Evolutionary conservation across 768 basidiomycete species (phyloP).

Genomic region (Suillus spraguei): DNA sequence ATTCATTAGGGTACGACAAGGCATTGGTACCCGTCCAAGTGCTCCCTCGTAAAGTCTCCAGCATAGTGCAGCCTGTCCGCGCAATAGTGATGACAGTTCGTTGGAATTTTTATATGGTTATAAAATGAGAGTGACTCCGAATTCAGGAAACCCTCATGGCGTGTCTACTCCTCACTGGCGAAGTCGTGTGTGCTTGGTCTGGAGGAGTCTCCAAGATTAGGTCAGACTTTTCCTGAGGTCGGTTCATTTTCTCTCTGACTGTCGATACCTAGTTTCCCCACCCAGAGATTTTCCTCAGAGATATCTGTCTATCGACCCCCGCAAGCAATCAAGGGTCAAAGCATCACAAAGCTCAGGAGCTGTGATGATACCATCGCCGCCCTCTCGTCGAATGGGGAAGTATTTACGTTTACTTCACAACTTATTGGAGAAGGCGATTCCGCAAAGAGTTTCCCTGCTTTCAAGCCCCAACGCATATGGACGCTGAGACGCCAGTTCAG

Average conservation of each 20-base stretch:
- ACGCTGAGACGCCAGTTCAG: conserved; percentile 85
- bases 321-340: conserved; percentile 66
- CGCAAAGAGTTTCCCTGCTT: conserved; percentile 21
- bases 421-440: conserved; percentile 34
- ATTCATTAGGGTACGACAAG: conserved; percentile 70
- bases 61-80: conserved; percentile 68
- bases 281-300: conserved; percentile 73
- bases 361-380: conserved; percentile 85
- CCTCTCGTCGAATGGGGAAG: conserved; percentile 84
- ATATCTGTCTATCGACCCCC: conserved; percentile 83
- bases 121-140: neutral
- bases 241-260: conserved; percentile 7
- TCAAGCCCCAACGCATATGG: conserved; percentile 92
- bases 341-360: conserved; percentile 77
- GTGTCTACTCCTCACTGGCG: conserved; percentile 75
- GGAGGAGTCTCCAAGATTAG: conserved; percentile 74
- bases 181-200: conserved; percentile 84
- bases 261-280: conserved; percentile 59
- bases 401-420: conserved; percentile 75
- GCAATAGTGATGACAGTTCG: conserved; percentile 69
- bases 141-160: conserved; percentile 79
- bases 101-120: neutral
- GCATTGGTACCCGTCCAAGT: conserved; percentile 73
- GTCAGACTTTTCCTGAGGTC: conserved; percentile 39
- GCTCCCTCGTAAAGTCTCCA: conserved; percentile 79